Conservation (phyloP, 202 grass and related monocot genomes). For the Hordeum pubiflorum region DNA sequence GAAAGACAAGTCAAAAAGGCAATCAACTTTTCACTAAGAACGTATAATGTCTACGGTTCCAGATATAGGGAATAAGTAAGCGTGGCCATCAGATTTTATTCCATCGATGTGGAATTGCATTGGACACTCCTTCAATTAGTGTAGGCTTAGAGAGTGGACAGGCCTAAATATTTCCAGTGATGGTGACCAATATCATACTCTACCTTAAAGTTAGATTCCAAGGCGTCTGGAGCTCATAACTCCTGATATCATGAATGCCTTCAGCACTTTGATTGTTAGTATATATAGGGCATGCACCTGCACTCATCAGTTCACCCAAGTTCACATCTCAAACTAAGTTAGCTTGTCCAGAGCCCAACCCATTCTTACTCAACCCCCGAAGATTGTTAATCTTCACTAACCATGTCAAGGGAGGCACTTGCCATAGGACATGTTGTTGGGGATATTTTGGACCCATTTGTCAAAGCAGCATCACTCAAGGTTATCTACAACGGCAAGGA, state of each 20-base stretch:
- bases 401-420: constrained; percentile 94
- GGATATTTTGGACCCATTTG: constrained; percentile 83
- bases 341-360: constrained; percentile 23
- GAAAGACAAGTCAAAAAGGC: constrained; percentile 60
- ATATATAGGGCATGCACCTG: constrained; percentile 55
- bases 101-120: constrained; percentile 41
- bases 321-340: constrained; percentile 35
- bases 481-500: constrained; percentile 81
- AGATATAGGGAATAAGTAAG: constrained; percentile 75
- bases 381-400: constrained; percentile 31
- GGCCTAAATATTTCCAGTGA: constrained; percentile 42
- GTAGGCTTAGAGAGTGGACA: constrained; percentile 32
- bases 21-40: constrained; percentile 43
- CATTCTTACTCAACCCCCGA: constrained; percentile 20
- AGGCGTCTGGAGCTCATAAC: constrained; percentile 38
- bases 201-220: constrained; percentile 45
- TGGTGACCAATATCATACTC: constrained; percentile 40
- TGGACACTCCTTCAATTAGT: constrained; percentile 24
- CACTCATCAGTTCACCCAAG: constrained; percentile 40
- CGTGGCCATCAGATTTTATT: constrained; percentile 75
- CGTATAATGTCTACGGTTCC: constrained; percentile 30
- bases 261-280: constrained; percentile 37
- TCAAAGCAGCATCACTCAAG: constrained; percentile 61
- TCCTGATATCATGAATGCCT: constrained; percentile 40
- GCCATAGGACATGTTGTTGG: constrained; percentile 83